Percentiles rank a stretch among this genome's conserved stretches.
Evolutionary conservation across 2,329 filamentous ascomycete species (phyloP).

Genomic region (Aspergillus pseudotamarii): DNA sequence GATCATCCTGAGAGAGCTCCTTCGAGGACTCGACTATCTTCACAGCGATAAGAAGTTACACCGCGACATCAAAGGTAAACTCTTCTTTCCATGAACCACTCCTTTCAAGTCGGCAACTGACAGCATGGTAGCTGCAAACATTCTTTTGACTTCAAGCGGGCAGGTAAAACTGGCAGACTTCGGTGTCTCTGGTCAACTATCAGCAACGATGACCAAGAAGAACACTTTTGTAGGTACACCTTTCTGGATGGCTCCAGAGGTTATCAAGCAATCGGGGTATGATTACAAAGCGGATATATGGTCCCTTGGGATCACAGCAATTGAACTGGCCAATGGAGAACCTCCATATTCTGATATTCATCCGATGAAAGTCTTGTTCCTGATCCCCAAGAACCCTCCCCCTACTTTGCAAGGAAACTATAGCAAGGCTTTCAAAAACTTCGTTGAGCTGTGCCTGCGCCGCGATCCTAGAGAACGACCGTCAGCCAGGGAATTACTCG

Average conservation of each 20-base stretch:
- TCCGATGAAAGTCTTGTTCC: constrained; percentile 96
- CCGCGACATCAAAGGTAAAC: constrained; percentile 85
- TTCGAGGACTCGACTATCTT: constrained; percentile 88
- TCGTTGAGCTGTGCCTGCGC: constrained; percentile 79
- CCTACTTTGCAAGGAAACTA: constrained; percentile 81
- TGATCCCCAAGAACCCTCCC: constrained; percentile 92
- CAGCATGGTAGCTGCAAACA: constrained; percentile 74
- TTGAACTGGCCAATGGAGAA: constrained; percentile 88
- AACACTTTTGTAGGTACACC: constrained; percentile 98
- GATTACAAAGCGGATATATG: constrained; percentile 98
- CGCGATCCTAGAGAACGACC: constrained; percentile 89
- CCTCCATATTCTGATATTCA: constrained; percentile 96
- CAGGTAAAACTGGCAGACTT: constrained; percentile 98
- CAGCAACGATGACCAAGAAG: constrained; percentile 99
- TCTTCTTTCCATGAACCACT: neutral
- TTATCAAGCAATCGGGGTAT: constrained; percentile 97
- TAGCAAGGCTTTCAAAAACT: constrained; percentile 80
- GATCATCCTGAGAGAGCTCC: constrained; percentile 87
- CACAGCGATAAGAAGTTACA: constrained; percentile 96
- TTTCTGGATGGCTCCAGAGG: constrained; percentile 99
- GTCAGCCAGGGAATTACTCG: constrained; percentile 80
- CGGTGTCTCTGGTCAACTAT: constrained; percentile 92
- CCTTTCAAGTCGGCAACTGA: constrained; percentile 15
- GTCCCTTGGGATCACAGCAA: constrained; percentile 91
- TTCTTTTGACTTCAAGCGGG: constrained; percentile 83